phyloP scores from a whole-genome alignment of 2,329 filamentous ascomycete genomes.

The Aspergillus pseudoviridinutans region DNA sequence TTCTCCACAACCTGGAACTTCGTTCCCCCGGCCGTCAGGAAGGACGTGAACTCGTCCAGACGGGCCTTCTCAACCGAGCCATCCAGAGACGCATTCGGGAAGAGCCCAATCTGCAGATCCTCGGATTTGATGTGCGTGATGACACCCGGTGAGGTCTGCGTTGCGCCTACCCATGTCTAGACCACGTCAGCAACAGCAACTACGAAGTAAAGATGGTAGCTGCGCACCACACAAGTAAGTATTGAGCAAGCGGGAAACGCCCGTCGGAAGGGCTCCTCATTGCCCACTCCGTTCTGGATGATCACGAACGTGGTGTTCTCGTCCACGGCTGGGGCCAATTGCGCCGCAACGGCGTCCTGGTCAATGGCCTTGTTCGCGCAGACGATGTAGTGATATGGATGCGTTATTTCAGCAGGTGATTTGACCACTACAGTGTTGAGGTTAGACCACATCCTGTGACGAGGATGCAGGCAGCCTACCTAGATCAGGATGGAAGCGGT shows the following conservation, averaged over 20 bases:
- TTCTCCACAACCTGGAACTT: conserved; percentile 30
- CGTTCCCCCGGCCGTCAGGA: conserved; percentile 44
- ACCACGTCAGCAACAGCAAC: neutral
- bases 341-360: conserved; percentile 36
- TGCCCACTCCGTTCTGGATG: conserved; percentile 41
- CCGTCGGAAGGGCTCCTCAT: conserved; percentile 37
- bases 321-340: conserved; percentile 34
- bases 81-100: conserved; percentile 36
- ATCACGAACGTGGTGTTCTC: conserved; percentile 34
- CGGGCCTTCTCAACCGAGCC: conserved; percentile 29
- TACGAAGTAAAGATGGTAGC: too few relatives aligned
- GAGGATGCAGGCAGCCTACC: conserved; percentile 22
- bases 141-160: conserved; percentile 47
- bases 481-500: conserved; percentile 29
- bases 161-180: conserved; percentile 48
- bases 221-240: conserved; percentile 42
- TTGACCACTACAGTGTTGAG: conserved; percentile 30
- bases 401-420: conserved; percentile 30
- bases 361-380: conserved; percentile 42
- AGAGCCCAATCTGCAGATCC: conserved; percentile 54
- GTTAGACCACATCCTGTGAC: neutral
- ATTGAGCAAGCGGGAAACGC: conserved; percentile 30
- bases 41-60: conserved; percentile 39
- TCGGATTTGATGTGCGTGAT: conserved; percentile 52
- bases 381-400: conserved; percentile 35